These are phyloP conservation scores for Erodium trifolium DNA, from an alignment of 441 rosid species.

Conservation along the genomic window DNA sequence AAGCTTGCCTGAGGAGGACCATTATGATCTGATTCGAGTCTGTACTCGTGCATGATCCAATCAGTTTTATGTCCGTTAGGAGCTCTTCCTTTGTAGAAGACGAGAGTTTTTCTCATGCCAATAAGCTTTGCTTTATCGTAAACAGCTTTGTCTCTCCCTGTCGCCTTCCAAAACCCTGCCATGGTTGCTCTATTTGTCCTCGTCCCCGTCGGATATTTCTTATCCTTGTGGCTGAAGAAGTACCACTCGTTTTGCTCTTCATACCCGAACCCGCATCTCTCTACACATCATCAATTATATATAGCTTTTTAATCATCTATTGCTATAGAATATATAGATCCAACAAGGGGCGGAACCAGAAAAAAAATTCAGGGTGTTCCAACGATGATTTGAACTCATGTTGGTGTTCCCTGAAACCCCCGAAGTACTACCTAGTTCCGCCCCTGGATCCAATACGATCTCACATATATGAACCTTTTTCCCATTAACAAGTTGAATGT, in stretches of 20 bases:
- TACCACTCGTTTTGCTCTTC: slow-evolving; percentile 40
- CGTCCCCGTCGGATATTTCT: slow-evolving; percentile 85
- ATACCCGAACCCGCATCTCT: slow-evolving; percentile 61
- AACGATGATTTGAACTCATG: no score
- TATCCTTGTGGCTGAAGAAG: slow-evolving; percentile 61
- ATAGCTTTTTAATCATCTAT: background rate
- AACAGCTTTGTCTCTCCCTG: slow-evolving; percentile 88
- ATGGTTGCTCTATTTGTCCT: slow-evolving; percentile 83
- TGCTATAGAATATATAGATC: background rate
- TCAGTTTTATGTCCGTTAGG: slow-evolving; percentile 81
- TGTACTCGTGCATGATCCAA: slow-evolving; percentile 95
- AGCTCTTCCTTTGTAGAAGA: slow-evolving; percentile 83
- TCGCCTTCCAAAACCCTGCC: slow-evolving; percentile 94
- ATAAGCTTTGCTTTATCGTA: slow-evolving; percentile 57
- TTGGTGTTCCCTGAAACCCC: no score
- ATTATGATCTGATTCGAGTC: slow-evolving; percentile 62
- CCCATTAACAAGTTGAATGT: no score
- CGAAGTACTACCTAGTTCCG: no score
- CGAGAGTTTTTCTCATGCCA: slow-evolving; percentile 93
- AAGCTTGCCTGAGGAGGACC: slow-evolving; percentile 61
- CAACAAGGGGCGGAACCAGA: no score
- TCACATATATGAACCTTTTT: no score
- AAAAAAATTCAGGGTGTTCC: no score
- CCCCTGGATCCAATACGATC: no score
- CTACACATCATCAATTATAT: slow-evolving; percentile 27